Percentiles rank a stretch among this genome's conserved stretches.
Evolutionary conservation across 73 alveolate species (phyloP).

Genomic region (Urostyla sp.): DNA sequence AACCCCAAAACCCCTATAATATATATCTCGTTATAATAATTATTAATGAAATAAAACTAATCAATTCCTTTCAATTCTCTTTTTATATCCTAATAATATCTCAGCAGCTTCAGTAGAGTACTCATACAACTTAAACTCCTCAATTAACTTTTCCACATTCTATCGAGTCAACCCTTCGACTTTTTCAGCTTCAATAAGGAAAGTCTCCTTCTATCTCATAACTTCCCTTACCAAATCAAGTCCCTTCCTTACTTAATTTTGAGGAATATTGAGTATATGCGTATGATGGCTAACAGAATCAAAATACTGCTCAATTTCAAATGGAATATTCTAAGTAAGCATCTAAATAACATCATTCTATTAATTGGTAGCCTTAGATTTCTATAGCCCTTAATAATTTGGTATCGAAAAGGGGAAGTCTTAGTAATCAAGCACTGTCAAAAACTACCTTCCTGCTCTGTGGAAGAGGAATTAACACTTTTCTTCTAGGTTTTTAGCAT

Average conservation of each 20-base stretch:
- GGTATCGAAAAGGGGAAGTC: conserved; percentile 36
- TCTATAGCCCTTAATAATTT: no score
- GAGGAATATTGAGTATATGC: neutral
- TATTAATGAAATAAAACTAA: neutral
- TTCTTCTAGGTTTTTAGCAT: conserved; percentile 20
- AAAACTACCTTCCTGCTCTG: conserved; percentile 27
- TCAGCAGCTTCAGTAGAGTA: conserved; percentile 33
- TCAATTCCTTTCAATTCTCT: conserved; percentile 46
- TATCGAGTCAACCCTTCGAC: conserved; percentile 15
- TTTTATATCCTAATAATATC: conserved; percentile 44
- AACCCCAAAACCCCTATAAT: neutral
- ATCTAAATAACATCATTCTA: conserved; percentile 11
- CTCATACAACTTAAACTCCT: conserved; percentile 49
- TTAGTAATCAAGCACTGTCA: conserved; percentile 12
- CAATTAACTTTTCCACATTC: conserved; percentile 16
- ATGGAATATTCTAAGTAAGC: conserved; percentile 37
- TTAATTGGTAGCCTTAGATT: no score
- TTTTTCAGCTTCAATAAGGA: conserved; percentile 21
- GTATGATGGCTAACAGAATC: conserved; percentile 47
- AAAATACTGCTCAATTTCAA: conserved; percentile 51
- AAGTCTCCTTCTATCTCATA: conserved; percentile 34
- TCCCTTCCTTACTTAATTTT: conserved; percentile 48
- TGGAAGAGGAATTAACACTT: conserved; percentile 50
- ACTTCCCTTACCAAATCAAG: conserved; percentile 52
- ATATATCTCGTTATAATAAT: neutral